Base-by-base conservation (phyloP, 2,329 filamentous ascomycete genomes). In the Thelonectria blattea region DNA sequence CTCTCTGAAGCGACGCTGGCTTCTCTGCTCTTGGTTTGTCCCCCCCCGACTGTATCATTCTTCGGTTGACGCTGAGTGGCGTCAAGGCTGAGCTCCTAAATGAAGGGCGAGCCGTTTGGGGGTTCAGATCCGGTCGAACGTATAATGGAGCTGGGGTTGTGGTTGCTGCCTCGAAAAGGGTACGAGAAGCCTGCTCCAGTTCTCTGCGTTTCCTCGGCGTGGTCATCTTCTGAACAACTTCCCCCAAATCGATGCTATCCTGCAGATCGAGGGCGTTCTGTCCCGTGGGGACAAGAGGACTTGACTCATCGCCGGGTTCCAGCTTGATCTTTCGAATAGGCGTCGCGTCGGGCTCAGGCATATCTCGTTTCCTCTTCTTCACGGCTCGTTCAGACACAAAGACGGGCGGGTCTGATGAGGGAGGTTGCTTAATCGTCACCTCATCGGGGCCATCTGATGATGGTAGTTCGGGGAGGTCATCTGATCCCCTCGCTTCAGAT, bases 171-270 rank as follows among this genome's bases (percentile, higher is more conserved):
- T 59, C 52, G 37, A 58, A 63, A 20, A 60, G 41, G 22, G 58
- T 58, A 17, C 34, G 55, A 9, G 59, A 60, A 15, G 63, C 42
- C 20, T 61, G 58, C 4, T 56, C 69, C 12, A 68, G 32, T 5
- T 68, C 63, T 18, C 70, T 74, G 10, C 71, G 73, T 56, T 78
- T 78, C 46, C 76, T 70, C 2, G 77, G 76, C 1, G 76, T 79
- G 22, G 67, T 64, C n/a, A 77, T 66, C 41, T 55, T 69, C 32
- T 73, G 71, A 9, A 62, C 71, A 41, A 74, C 72, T 15, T 76
- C 72, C 14, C 73, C 76, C 1, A 90, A 77, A 68, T 90, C 87
- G 52, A 89, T 79, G 55, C 85, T 89, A 52, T 87, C 86, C 42
- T 83, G 78, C 1, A 80, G 76, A 18, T 74, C 67, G 60, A 80